phyloP scores from a whole-genome alignment of 2,329 filamentous ascomycete species.

The Gnomoniopsis sp. region DNA sequence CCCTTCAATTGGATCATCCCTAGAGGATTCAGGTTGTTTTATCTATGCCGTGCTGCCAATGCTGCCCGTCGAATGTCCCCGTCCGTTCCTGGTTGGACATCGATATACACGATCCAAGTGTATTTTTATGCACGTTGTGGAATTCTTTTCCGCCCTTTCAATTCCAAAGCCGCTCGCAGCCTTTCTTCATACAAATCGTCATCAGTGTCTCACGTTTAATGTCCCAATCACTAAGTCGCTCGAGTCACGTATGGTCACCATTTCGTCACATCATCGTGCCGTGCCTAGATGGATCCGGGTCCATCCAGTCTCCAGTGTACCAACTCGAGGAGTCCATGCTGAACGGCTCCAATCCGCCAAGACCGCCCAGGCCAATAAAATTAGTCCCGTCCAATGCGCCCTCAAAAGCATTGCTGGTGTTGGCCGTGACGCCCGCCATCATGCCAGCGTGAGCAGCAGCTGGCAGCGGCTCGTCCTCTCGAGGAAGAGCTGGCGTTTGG shows the following conservation, averaged over 20 bases:
- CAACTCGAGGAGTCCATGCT: constrained; percentile 21
- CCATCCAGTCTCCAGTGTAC: constrained; percentile 18
- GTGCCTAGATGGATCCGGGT: constrained; percentile 10
- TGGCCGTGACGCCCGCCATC: constrained; percentile 21
- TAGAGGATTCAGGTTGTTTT: too few relatives aligned
- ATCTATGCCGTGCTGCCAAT: too few relatives aligned
- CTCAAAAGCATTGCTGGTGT: constrained; percentile 31
- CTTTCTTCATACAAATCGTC: background rate
- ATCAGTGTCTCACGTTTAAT: background rate
- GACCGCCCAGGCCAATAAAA: constrained; percentile 21
- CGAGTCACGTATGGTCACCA: background rate
- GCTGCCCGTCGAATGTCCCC: too few relatives aligned
- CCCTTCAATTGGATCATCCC: too few relatives aligned
- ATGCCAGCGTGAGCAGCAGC: constrained; percentile 12
- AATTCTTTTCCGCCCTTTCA: too few relatives aligned
- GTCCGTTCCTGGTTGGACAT: too few relatives aligned
- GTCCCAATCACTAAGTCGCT: background rate
- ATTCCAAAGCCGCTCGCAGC: background rate
- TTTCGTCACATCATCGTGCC: constrained; percentile 11
- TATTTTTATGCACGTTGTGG: too few relatives aligned
- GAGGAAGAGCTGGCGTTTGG: constrained; percentile 12
- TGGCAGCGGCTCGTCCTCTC: constrained; percentile 15
- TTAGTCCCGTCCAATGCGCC: constrained; percentile 31
- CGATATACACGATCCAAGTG: too few relatives aligned
- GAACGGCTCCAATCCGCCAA: constrained; percentile 22